Evolutionary conservation across 208 protist genomes (phyloP).

Genomic region (Angomonas deanei): DNA sequence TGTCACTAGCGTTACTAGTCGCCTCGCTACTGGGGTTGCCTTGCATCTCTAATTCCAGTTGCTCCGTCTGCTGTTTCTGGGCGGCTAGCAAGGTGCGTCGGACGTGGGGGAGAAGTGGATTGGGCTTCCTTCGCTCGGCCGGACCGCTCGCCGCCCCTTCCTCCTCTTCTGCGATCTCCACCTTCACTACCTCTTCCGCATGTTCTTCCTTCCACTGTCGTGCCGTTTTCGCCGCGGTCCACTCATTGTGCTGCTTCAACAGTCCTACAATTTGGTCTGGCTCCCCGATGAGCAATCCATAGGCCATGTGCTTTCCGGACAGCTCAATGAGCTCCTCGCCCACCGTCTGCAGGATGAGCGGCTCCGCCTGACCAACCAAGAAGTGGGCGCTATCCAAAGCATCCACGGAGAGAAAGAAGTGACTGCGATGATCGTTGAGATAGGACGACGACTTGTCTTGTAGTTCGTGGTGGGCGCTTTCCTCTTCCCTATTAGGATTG

Average conservation of each 20-base stretch:
- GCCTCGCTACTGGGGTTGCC: not conserved
- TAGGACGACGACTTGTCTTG: not conserved
- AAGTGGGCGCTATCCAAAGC: conserved; percentile 44
- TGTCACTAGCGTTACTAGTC: not conserved
- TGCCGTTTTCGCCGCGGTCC: not conserved
- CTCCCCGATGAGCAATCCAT: conserved; percentile 63
- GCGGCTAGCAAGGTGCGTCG: conserved; percentile 17
- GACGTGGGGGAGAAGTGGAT: conserved; percentile 17
- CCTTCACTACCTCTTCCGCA: no score
- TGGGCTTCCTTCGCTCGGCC: not conserved
- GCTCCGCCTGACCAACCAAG: conserved; percentile 21
- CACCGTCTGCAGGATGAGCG: conserved; percentile 48
- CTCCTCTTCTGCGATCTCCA: conserved; percentile 1
- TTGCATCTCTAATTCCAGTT: not conserved
- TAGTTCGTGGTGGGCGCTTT: no score
- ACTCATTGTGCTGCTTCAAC: conserved; percentile 20
- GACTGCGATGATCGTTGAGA: not conserved
- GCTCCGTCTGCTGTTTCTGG: not conserved
- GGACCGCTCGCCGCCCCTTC: not conserved
- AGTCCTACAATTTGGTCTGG: conserved; percentile 67
- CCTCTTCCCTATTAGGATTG: not conserved
- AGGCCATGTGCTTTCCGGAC: conserved; percentile 38
- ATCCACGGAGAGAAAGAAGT: conserved; percentile 53
- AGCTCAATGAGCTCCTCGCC: conserved; percentile 74
- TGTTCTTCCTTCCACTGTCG: not conserved